phyloP scores from a whole-genome alignment of 768 basidiomycete species.

The Tephrocybe sp. region DNA sequence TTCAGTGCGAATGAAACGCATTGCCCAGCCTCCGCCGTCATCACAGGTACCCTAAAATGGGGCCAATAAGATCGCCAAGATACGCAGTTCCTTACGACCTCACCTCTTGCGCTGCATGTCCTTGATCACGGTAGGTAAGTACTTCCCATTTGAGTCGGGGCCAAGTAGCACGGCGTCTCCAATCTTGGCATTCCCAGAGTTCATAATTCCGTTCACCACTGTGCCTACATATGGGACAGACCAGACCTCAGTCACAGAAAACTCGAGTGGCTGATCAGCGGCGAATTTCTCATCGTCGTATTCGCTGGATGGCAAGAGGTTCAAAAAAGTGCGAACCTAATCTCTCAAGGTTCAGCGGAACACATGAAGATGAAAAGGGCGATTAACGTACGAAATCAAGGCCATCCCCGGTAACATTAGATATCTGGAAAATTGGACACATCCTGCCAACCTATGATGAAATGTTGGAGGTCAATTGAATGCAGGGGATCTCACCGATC shows the following conservation, averaged over 20 bases:
- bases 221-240: slow-evolving; percentile 85
- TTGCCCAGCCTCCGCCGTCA: slow-evolving; percentile 90
- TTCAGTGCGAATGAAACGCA: slow-evolving; percentile 93
- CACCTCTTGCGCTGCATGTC: slow-evolving; percentile 93
- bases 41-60: slow-evolving; percentile 65
- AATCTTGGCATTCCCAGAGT: slow-evolving; percentile 68
- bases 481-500: slow-evolving; percentile 51
- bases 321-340: slow-evolving; percentile 85
- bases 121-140: slow-evolving; percentile 74
- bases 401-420: slow-evolving; percentile 94
- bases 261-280: slow-evolving; percentile 79
- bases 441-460: slow-evolving; percentile 43
- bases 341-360: background rate
- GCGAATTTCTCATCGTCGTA: slow-evolving; percentile 79
- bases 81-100: slow-evolving; percentile 13
- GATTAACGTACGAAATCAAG: slow-evolving; percentile 65
- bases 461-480: slow-evolving; percentile 5
- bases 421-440: slow-evolving; percentile 89
- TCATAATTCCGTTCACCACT: slow-evolving; percentile 81
- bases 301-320: slow-evolving; percentile 86
- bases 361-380: background rate
- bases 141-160: slow-evolving; percentile 91
- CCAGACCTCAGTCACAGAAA: slow-evolving; percentile 84
- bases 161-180: slow-evolving; percentile 85
- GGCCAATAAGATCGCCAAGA: background rate